Base-by-base conservation (phyloP, 2,329 filamentous ascomycete species). In the Diaporthe ampelina region DNA sequence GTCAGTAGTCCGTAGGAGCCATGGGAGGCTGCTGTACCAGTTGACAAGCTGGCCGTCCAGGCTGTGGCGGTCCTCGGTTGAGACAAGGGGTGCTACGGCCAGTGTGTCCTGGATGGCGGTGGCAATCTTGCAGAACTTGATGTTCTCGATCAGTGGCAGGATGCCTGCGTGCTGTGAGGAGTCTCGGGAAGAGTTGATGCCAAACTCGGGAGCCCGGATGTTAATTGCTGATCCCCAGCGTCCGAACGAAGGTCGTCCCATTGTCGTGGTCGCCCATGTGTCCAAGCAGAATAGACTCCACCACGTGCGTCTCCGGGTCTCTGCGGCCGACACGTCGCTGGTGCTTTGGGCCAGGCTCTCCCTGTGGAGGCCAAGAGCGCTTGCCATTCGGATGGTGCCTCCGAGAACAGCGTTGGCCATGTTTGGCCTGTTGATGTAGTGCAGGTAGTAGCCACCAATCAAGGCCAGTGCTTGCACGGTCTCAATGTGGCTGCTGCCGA, bases 121-220 rank as follows among this genome's bases (percentile, higher is more conserved):
- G 26, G 93, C 92, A 75, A 96, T 93, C 81, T 93, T 93, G 84
- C 93, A 94, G 82, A 95, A 95, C 68, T 92, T 91, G 76, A 94
- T 92, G 80, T 94, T 94, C 82, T 95, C 92, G 37, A 94, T 90
- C 21, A 95, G 83, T 0, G 93, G 93, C 5, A 95, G 86, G 72
- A 94, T 91, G 72, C 91, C 91, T 1, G 92, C 88, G 63, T 93
- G 86, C 78, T 91, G 91, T 0, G 84, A 86, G 54, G 86, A 88
- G 82, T 89, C 88, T 48, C 84, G 86, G 29, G 77, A 78, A 63
- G 84, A 83, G 76, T 84, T 85, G 76, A 86, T 81, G 61, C 86
- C 86, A 58, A 88, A 86, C 80, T 91, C 88, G 8, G 92, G 92
- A 1, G 88, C 84, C 70, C 88, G 87, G 72, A 93, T 91, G 75